A percentile compares a stretch with the other conserved stretches of the same genome.
Evolutionary conservation across 768 basidiomycete species (phyloP).

Genomic region (Botryobasidium botryosum): DNA sequence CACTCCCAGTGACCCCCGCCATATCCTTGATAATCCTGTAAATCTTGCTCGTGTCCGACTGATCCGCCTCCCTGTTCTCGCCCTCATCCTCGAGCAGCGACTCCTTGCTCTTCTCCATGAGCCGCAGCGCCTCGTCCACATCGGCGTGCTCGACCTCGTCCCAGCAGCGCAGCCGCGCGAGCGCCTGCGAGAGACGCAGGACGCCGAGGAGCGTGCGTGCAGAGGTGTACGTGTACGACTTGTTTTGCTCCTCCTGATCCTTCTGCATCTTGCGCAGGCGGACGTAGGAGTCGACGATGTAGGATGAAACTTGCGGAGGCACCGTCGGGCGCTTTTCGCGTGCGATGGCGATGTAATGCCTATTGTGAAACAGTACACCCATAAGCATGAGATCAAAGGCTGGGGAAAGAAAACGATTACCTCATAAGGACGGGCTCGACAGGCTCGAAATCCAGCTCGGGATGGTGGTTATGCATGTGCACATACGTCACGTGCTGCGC

Average conservation of each 20-base stretch:
- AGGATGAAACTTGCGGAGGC: constrained; percentile 71
- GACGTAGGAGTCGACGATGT: constrained; percentile 91
- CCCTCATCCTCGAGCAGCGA: constrained; percentile 67
- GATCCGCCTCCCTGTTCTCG: constrained; percentile 44
- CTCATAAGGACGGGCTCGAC: constrained; percentile 80
- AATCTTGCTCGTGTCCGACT: constrained; percentile 66
- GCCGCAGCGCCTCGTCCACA: constrained; percentile 88
- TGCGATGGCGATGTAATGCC: constrained; percentile 90
- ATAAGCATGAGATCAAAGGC: background rate
- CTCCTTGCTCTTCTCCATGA: constrained; percentile 96
- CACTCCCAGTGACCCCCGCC: constrained; percentile 27
- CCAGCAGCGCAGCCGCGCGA: constrained; percentile 79
- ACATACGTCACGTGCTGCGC: constrained; percentile 97
- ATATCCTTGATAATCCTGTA: constrained; percentile 85
- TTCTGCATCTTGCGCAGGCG: constrained; percentile 85
- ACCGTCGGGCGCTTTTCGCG: constrained; percentile 82
- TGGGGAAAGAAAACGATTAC: constrained; percentile 22
- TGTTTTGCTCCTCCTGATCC: constrained; percentile 75
- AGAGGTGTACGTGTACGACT: constrained; percentile 87
- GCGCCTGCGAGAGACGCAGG: constrained; percentile 84
- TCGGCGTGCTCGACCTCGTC: constrained; percentile 67
- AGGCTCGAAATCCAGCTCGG: constrained; percentile 54
- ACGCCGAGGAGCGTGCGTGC: constrained; percentile 91
- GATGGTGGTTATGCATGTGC: constrained; percentile 90
- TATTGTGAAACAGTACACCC: constrained; percentile 17